phyloP scores from a whole-genome alignment of 2,329 filamentous ascomycete genomes.

The Aquanectria penicillioides region DNA sequence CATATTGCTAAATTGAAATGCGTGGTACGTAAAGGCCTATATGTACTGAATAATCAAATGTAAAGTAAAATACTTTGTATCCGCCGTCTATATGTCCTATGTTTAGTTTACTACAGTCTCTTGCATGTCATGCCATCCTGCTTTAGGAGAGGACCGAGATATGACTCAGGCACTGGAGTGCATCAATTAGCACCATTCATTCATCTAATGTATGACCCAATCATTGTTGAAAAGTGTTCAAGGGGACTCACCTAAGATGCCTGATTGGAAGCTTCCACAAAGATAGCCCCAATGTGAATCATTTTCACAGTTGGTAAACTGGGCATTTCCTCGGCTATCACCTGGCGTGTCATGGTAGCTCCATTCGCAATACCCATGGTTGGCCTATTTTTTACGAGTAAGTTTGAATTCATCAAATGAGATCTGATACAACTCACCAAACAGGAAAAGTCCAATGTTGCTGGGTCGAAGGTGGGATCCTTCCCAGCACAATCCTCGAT shows the following conservation, averaged over 20 bases:
- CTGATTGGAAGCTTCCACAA: slow-evolving; percentile 29
- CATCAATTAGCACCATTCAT: neutral
- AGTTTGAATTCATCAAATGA: neutral
- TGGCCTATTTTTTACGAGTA: slow-evolving; percentile 2
- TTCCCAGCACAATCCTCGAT: slow-evolving; percentile 37
- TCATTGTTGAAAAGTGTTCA: neutral
- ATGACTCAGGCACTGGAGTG: slow-evolving; percentile 34
- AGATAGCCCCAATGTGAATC: slow-evolving; percentile 31
- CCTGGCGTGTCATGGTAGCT: slow-evolving; percentile 23
- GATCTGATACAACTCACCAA: slow-evolving; percentile 6
- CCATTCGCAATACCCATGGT: slow-evolving; percentile 39
- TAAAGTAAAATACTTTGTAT: neutral
- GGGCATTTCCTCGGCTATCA: slow-evolving; percentile 10
- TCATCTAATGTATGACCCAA: too few species aligned
- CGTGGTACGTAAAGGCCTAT: too few species aligned
- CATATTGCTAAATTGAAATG: too few species aligned
- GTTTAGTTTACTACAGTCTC: neutral
- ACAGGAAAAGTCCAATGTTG: slow-evolving; percentile 32
- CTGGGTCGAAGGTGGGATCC: slow-evolving; percentile 32
- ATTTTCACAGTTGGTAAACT: slow-evolving; percentile 38
- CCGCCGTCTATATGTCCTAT: neutral
- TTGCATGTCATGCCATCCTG: slow-evolving; percentile 13
- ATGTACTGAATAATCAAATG: neutral
- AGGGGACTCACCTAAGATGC: slow-evolving; percentile 19
- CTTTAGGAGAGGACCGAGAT: slow-evolving; percentile 33